These are phyloP conservation scores for Apiospora malaysiana DNA, from an alignment of 2,329 filamentous ascomycete genomes.

Conservation along the genomic window DNA sequence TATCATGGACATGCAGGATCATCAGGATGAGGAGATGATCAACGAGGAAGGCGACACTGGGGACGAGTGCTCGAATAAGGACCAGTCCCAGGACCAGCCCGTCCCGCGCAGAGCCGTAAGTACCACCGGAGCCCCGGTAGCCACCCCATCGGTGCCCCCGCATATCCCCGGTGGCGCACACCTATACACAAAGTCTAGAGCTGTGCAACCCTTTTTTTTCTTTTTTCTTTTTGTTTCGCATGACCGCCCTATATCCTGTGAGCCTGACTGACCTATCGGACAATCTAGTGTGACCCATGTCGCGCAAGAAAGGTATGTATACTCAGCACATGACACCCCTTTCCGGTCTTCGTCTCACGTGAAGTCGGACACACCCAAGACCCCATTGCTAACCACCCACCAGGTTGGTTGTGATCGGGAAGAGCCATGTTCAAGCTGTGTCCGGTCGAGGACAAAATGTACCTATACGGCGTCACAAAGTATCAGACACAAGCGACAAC, in stretches of 20 bases:
- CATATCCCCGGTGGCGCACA: neutral
- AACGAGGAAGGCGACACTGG: slow-evolving; percentile 9
- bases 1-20: neutral
- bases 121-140: neutral
- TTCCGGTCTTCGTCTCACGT: neutral
- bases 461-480: slow-evolving; percentile 18
- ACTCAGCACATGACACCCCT: neutral
- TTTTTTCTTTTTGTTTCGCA: neutral
- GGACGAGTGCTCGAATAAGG: slow-evolving; percentile 5
- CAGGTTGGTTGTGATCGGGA: slow-evolving; percentile 25
- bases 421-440: slow-evolving; percentile 21
- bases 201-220: neutral
- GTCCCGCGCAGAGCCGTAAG: slow-evolving; percentile 19
- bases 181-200: neutral
- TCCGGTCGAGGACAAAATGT: slow-evolving; percentile 20
- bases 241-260: neutral
- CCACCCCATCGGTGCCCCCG: neutral
- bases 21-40: neutral
- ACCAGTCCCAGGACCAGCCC: neutral
- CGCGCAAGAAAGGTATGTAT: slow-evolving; percentile 19
- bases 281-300: slow-evolving; percentile 18
- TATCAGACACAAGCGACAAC: slow-evolving; percentile 19
- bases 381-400: neutral
- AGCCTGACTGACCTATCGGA: neutral
- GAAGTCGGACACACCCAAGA: too few relatives aligned